phyloP scores from a whole-genome alignment of 441 rosid species.

The Eruca vesicaria region DNA sequence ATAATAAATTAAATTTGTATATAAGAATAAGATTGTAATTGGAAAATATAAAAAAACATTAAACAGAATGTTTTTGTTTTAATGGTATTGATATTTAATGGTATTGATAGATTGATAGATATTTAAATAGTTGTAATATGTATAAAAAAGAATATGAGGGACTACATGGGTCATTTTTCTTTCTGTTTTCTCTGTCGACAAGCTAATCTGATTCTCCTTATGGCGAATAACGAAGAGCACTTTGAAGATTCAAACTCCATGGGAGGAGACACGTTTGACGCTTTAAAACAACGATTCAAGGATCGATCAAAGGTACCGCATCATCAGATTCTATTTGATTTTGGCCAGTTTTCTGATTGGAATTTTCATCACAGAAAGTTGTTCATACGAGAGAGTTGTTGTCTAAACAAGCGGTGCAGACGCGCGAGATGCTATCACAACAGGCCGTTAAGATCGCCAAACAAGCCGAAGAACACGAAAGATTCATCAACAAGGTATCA shows the following conservation, averaged over 20 bases:
- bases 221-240: slow-evolving; percentile 50
- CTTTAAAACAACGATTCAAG: slow-evolving; percentile 48
- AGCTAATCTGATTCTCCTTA: slow-evolving; percentile 12
- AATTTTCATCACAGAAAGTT: slow-evolving; percentile 50
- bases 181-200: background rate
- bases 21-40: no score
- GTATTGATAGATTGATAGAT: no score
- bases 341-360: background rate
- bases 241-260: slow-evolving; percentile 43
- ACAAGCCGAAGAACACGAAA: slow-evolving; percentile 92
- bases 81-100: no score
- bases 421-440: slow-evolving; percentile 79
- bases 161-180: no score
- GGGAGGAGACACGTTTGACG: slow-evolving; percentile 41
- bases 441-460: slow-evolving; percentile 93
- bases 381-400: slow-evolving; percentile 77
- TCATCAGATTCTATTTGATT: background rate
- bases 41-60: no score
- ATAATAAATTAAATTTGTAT: no score
- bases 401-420: slow-evolving; percentile 78
- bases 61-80: no score
- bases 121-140: no score
- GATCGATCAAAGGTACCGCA: slow-evolving; percentile 68
- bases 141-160: no score
- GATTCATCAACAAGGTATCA: slow-evolving; percentile 73